Conservation (phyloP, 192 early-diverging fungal genomes). For the Entophlyctis helioformis region DNA sequence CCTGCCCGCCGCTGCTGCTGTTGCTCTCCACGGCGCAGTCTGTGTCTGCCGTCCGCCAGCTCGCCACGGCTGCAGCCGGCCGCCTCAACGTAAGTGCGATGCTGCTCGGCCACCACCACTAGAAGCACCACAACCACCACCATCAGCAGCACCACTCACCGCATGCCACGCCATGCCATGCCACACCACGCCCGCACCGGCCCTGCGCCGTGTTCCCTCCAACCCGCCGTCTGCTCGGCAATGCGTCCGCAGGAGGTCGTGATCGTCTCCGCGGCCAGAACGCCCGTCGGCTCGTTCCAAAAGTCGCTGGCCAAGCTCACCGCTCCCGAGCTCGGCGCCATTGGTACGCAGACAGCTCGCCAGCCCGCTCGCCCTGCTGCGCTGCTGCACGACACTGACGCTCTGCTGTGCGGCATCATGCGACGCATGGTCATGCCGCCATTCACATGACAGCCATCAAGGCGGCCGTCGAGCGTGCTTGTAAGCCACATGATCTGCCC, state of each 20-base stretch:
- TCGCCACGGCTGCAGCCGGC: too few species aligned
- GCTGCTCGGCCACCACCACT: too few species aligned
- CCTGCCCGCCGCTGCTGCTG: too few species aligned
- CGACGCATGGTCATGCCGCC: neutral
- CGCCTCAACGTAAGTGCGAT: too few species aligned
- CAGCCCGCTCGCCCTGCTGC: neutral
- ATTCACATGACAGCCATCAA: constrained; percentile 50
- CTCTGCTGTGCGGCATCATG: neutral
- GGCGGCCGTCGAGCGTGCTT: constrained; percentile 71
- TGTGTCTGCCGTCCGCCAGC: too few species aligned
- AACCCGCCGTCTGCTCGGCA: too few species aligned
- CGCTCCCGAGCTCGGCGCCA: constrained; percentile 70
- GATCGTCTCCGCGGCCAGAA: constrained; percentile 69
- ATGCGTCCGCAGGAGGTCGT: constrained; percentile 26
- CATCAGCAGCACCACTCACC: too few species aligned
- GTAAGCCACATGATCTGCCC: constrained; percentile 14
- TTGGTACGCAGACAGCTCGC: constrained; percentile 13
- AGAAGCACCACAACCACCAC: too few species aligned
- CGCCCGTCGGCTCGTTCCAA: constrained; percentile 85
- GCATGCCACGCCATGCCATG: too few species aligned
- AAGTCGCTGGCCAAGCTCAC: constrained; percentile 73
- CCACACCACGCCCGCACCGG: too few species aligned
- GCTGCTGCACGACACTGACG: neutral
- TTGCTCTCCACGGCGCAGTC: too few species aligned
- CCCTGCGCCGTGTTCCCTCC: too few species aligned